Evolutionary conservation across 2,329 filamentous ascomycete species (phyloP).

Genomic region (Fusarium papillatum): DNA sequence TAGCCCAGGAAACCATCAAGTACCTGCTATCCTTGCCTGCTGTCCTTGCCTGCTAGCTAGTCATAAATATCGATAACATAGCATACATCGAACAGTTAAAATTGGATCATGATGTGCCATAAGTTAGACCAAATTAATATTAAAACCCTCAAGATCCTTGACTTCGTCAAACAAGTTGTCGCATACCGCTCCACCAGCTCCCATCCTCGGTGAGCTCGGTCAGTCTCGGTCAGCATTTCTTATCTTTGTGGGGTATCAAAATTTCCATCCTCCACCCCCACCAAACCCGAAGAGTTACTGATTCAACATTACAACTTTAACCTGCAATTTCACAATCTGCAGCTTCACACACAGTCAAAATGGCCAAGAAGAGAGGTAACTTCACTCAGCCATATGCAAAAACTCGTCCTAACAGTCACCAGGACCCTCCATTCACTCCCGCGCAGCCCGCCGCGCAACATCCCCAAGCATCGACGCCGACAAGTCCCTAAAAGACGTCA

Average conservation of each 20-base stretch:
- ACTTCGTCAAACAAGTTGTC: not conserved
- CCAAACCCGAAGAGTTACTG: slow-evolving; percentile 29
- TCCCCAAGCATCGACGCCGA: slow-evolving; percentile 79
- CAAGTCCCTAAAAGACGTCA: slow-evolving; percentile 76
- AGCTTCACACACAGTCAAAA: slow-evolving; percentile 29
- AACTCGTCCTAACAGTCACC: slow-evolving; percentile 4
- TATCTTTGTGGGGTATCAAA: slow-evolving; percentile 46
- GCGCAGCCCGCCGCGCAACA: slow-evolving; percentile 79
- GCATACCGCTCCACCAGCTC: not conserved
- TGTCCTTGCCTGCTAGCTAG: not conserved
- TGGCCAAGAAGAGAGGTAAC: slow-evolving; percentile 50
- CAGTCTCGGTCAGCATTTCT: slow-evolving; percentile 36
- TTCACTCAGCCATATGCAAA: too few species aligned
- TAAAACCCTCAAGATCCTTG: not conserved
- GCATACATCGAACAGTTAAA: too few species aligned
- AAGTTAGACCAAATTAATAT: not conserved
- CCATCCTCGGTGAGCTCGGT: slow-evolving; percentile 39
- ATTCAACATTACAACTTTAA: slow-evolving; percentile 25
- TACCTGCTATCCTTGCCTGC: not conserved
- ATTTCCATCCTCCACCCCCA: slow-evolving; percentile 42
- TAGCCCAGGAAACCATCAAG: not conserved
- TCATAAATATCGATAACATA: not conserved
- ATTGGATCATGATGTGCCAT: not conserved
- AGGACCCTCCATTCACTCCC: slow-evolving; percentile 79
- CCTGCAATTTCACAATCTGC: too few species aligned